Conservation (phyloP, 164 flowering plant species). For the Macadamia integrifolia region DNA sequence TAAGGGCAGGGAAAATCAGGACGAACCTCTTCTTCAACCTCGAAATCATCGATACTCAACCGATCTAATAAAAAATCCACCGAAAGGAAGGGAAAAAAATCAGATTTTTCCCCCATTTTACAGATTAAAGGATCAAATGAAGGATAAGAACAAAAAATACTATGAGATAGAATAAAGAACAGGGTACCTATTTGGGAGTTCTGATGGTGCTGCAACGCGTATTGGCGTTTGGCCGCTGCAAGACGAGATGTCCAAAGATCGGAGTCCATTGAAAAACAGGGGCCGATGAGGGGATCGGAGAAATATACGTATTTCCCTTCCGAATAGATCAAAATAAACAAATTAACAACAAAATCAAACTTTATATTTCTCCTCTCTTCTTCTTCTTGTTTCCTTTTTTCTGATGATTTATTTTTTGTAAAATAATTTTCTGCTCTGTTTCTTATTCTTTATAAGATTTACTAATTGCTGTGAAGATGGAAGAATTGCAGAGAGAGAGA, state of each 20-base stretch:
- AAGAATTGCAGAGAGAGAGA: not conserved
- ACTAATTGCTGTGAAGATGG: no score
- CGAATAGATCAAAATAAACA: not conserved
- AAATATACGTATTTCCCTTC: not conserved
- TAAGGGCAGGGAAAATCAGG: constrained; percentile 85
- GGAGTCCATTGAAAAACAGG: not conserved
- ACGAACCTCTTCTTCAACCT: constrained; percentile 72
- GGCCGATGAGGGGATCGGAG: not conserved
- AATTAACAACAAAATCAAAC: not conserved
- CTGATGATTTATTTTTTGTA: no score
- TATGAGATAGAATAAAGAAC: not conserved
- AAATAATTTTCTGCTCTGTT: not conserved
- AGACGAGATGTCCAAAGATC: constrained; percentile 3
- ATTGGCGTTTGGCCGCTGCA: constrained; percentile 2
- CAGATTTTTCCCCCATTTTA: not conserved
- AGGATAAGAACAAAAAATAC: not conserved
- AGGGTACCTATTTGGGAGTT: constrained; percentile 52
- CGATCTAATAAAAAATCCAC: constrained; percentile 42
- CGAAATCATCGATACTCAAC: constrained; percentile 65
- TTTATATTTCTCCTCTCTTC: not conserved
- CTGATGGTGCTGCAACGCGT: constrained; percentile 7
- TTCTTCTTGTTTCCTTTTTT: not conserved
- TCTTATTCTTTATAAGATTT: not conserved
- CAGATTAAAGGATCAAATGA: not conserved
- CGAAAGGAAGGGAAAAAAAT: not conserved